A percentile compares a stretch with the other conserved stretches of the same genome.
Evolutionary conservation across 169 alveolate species (phyloP).

Genomic region (Babesia sp.): DNA sequence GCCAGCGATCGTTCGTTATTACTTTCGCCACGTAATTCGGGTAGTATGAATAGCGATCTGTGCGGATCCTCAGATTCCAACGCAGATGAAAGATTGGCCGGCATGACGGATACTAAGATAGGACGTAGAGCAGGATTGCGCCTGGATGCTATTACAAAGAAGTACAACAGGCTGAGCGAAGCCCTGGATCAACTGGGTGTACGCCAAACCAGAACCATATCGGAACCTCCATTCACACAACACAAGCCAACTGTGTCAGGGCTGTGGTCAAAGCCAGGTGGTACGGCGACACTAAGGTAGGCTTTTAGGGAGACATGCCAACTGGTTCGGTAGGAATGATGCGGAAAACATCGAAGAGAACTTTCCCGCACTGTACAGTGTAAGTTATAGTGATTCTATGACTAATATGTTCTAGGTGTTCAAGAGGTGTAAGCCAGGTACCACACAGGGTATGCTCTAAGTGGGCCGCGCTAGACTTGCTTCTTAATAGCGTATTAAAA

Average conservation of each 20-base stretch:
- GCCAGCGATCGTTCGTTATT: neutral
- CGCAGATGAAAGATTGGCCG: neutral
- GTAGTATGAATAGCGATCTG: neutral
- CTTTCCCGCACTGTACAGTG: constrained; percentile 13
- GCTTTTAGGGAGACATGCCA: too few relatives aligned
- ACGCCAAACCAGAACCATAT: too few relatives aligned
- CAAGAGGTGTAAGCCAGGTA: neutral
- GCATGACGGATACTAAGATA: neutral
- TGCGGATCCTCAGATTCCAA: neutral
- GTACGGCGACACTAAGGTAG: constrained; percentile 1
- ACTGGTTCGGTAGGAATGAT: constrained; percentile 2
- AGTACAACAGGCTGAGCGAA: neutral
- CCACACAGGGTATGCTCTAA: constrained; percentile 6
- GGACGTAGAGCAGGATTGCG: neutral
- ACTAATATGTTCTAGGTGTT: neutral
- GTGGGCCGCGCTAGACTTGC: too few relatives aligned
- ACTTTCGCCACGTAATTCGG: neutral
- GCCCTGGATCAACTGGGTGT: neutral
- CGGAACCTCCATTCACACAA: neutral
- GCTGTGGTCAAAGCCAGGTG: constrained; percentile 16
- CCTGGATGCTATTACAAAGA: neutral
- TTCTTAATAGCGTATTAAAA: too few relatives aligned
- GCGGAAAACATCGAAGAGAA: neutral
- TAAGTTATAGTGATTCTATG: neutral
- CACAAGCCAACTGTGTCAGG: neutral